Percentiles rank a stretch among this genome's conserved stretches.
phyloP scores from a whole-genome alignment of 2,329 filamentous ascomycete genomes.

The Alternaria gaisen region DNA sequence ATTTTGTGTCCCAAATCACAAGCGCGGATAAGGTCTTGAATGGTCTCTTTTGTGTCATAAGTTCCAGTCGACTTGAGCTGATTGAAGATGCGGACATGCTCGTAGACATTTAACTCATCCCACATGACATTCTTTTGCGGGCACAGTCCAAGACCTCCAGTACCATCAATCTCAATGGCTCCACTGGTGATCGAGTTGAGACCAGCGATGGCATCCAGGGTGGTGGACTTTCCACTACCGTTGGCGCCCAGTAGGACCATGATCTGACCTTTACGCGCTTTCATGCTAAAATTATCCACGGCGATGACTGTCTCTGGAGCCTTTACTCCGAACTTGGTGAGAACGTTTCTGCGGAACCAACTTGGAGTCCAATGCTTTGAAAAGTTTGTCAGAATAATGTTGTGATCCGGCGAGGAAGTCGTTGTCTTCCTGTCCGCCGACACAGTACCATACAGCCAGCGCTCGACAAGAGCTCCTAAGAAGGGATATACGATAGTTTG shows the following conservation, averaged over 20 bases:
- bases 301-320: conserved; percentile 75
- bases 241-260: conserved; percentile 88
- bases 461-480: conserved; percentile 77
- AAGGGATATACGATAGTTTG: conserved; percentile 83
- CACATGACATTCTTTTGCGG: conserved; percentile 95
- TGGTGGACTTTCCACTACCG: conserved; percentile 89
- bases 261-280: conserved; percentile 80
- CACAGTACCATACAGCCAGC: conserved; percentile 77
- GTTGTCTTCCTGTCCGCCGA: conserved; percentile 61
- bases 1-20: conserved; percentile 81
- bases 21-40: conserved; percentile 69
- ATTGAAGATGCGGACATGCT: conserved; percentile 87
- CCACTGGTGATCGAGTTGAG: conserved; percentile 80
- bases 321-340: conserved; percentile 58
- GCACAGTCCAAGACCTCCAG: conserved; percentile 83
- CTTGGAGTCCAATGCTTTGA: conserved; percentile 80
- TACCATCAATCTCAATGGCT: conserved; percentile 77
- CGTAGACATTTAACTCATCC: conserved; percentile 85
- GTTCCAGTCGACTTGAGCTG: conserved; percentile 70
- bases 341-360: conserved; percentile 62
- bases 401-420: conserved; percentile 53
- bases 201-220: conserved; percentile 86
- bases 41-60: conserved; percentile 65
- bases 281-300: conserved; percentile 76
- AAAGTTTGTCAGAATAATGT: conserved; percentile 76